Evolutionary conservation across 768 basidiomycete species (phyloP), one percentile per base, ranked within the genome.

Genomic region (Tulasnella sp.): DNA sequence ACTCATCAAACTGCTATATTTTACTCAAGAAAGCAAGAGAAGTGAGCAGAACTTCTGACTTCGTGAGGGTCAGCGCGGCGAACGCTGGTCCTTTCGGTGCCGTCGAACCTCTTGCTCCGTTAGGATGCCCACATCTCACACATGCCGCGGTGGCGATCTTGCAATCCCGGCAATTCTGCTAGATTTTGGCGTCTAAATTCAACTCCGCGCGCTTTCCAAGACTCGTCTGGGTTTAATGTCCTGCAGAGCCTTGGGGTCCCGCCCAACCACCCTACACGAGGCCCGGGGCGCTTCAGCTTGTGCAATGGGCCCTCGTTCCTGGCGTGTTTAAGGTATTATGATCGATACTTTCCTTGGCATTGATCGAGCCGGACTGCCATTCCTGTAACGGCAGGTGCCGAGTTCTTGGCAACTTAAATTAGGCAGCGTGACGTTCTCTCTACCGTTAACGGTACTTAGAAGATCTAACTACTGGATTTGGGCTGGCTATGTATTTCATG

Each of bases 61-160:
- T 50, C 44, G 54, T 46, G 40, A 77, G n/a, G 72, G 60, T 14
- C 75, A 50, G 31, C 16, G 40, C 44, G 75, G 85, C 87, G 64
- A 76, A 94, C 95, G 91, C 46, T 46, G 18, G 95, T 95, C 89
- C 96, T 97, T 89, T 97, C 96, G 48, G 91, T 90, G 5, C 96
- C 95, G 77, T 91, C 91, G 84, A 98, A 90, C 85, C 96, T 95
- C 89, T 98, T 98, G 97, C 97, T 14, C 4, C 46, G 16, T 20
- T 16, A 46, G 12, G 16, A 46, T 46, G 46, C 46, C 46, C 14
- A 46, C 12, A 18, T 46, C 46, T 14, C 46, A 46, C 3, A 14
- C 46, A 46, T 46, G 18, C 18, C 16, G 14, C 46, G 46, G 46
- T 18, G 46, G 46, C 16, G 14, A 46, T 46, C 46, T 18, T 46